Evolutionary conservation across 2,329 filamentous ascomycete genomes (phyloP), one percentile per base, ranked within the genome.

Genomic region (Chrysoporthe austroafricana): DNA sequence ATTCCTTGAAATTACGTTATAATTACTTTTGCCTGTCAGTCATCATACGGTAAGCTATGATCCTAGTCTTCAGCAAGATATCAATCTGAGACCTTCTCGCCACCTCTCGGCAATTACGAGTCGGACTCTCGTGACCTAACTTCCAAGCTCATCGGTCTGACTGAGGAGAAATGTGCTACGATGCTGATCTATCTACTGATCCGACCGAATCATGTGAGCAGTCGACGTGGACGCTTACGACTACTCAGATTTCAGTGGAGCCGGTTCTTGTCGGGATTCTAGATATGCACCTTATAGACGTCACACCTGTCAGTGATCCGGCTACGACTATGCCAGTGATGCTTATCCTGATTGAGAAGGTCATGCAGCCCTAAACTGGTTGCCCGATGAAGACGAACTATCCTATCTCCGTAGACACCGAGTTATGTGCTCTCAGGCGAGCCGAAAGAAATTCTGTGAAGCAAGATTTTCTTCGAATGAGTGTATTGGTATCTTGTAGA

Each of bases 151-250:
- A 11, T 14, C 48, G 21, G 6, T 32, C 48, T 21, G 48, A 26
- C 9, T 21, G 48, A 32, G 11, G 26, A 32, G n/a, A 52, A 52
- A 14, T 4, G 5, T 52, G n/a, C 21, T 32, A 52, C 9, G 11
- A 26, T 5, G 50, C 21, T 34, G 50, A 54, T 54, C 50, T 32
- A 34, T 14, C 11, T 34, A 54, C 50, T 1, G 32, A 54, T 54
- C 6, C 11, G 26, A 32, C 32, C 21, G 16, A 2, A 34, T 54
- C 50, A 54, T 21, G 21, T 54, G 50, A 54, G 50, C 8, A 16
- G 50, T 54, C 14, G 54, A 64, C 54, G 57, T 16, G n/a, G 63
- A 64, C 57, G 63, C 54, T 36, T 58, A 58, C 63, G 42, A 48
- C 13, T 59, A 42, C 54, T 50, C 36, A 26, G 7, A 21, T 16